Conservation (phyloP, 2,329 filamentous ascomycete genomes). For the Trichoderma polysporum region DNA sequence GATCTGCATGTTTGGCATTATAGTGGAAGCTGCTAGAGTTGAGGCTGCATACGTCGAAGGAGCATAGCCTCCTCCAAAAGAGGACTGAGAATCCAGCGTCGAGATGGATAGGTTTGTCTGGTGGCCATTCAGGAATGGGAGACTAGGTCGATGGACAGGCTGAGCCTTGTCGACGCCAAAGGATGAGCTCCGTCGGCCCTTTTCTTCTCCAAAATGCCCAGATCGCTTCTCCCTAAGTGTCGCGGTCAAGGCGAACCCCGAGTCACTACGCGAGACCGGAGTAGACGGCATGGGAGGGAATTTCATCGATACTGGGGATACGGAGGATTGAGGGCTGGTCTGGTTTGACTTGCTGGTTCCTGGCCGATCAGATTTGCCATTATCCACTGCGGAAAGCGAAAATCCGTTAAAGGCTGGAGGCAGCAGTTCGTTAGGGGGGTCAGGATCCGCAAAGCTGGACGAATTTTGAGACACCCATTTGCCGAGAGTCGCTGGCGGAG, state of each 20-base stretch:
- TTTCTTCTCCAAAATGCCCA: slow-evolving; percentile 78
- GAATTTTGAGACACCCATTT: slow-evolving; percentile 91
- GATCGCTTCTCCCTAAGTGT: slow-evolving; percentile 93
- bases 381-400: slow-evolving; percentile 69
- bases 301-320: slow-evolving; percentile 74
- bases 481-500: slow-evolving; percentile 70
- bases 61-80: slow-evolving; percentile 69
- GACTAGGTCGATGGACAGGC: slow-evolving; percentile 64
- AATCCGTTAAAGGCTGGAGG: slow-evolving; percentile 90
- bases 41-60: slow-evolving; percentile 83
- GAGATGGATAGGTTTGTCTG: slow-evolving; percentile 60
- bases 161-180: slow-evolving; percentile 75
- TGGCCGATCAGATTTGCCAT: slow-evolving; percentile 69
- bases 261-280: slow-evolving; percentile 85
- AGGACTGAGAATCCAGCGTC: slow-evolving; percentile 65
- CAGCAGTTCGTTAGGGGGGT: slow-evolving; percentile 50
- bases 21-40: slow-evolving; percentile 80
- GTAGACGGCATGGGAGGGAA: slow-evolving; percentile 77
- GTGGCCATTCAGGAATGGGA: slow-evolving; percentile 70
- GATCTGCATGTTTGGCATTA: slow-evolving; percentile 81
- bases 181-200: slow-evolving; percentile 86
- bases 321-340: slow-evolving; percentile 61
- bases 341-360: slow-evolving; percentile 68
- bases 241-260: slow-evolving; percentile 80
- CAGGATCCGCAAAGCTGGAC: slow-evolving; percentile 74